A percentile compares a stretch with the other conserved stretches of the same genome.
These are phyloP conservation scores for Aspergillus ustus DNA, from an alignment of 2,329 filamentous ascomycete species.

Conservation along the genomic window DNA sequence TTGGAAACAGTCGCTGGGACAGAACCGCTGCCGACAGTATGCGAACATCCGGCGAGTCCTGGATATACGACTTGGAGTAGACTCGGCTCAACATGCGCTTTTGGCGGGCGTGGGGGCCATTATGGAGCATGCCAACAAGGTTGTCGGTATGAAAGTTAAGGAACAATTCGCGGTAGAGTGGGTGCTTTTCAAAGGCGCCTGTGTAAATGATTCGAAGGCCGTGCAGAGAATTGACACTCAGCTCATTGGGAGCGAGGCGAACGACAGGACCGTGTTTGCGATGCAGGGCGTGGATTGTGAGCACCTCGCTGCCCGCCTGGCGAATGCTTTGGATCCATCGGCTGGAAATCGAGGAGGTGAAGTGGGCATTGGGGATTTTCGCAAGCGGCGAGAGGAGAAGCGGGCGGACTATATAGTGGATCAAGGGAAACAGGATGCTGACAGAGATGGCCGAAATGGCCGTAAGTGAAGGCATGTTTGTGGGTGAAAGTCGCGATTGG, in stretches of 20 bases:
- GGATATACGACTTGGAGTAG: slow-evolving; percentile 74
- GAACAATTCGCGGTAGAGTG: slow-evolving; percentile 69
- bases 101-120: slow-evolving; percentile 64
- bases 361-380: slow-evolving; percentile 67
- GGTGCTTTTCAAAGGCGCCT: slow-evolving; percentile 70
- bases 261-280: slow-evolving; percentile 60
- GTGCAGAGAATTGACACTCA: slow-evolving; percentile 67
- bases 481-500: neutral
- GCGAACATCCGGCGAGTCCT: slow-evolving; percentile 59
- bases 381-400: slow-evolving; percentile 61
- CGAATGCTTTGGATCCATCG: slow-evolving; percentile 67
- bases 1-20: slow-evolving; percentile 61
- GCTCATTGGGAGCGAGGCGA: slow-evolving; percentile 64
- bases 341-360: slow-evolving; percentile 61
- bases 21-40: slow-evolving; percentile 61
- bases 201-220: slow-evolving; percentile 64
- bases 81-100: slow-evolving; percentile 75
- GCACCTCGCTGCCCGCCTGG: slow-evolving; percentile 60
- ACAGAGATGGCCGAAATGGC: slow-evolving; percentile 3
- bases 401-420: slow-evolving; percentile 30
- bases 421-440: slow-evolving; percentile 22
- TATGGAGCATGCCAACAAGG: slow-evolving; percentile 67
- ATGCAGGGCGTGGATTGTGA: slow-evolving; percentile 61
- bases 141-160: slow-evolving; percentile 65
- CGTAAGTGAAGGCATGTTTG: neutral